Evolutionary conservation across 441 rosid genomes (phyloP).

Genomic region (Bocquillonia castaneifolia): DNA sequence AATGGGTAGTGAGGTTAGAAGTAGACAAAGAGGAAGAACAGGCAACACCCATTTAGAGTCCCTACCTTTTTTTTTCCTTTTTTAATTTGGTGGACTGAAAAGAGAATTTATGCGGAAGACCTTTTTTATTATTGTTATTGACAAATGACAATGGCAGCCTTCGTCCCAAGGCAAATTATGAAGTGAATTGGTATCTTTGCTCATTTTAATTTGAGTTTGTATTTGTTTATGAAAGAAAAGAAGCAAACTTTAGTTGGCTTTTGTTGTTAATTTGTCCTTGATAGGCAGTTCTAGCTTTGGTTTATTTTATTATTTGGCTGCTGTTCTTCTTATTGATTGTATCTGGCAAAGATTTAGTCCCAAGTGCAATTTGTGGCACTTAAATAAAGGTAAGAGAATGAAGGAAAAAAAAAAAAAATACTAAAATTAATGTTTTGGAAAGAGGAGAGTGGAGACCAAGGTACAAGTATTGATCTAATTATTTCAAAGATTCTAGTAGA

Average conservation of each 20-base stretch:
- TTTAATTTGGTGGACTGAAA: background rate
- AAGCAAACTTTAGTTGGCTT: background rate
- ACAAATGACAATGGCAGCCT: background rate
- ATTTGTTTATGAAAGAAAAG: background rate
- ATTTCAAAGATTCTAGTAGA: too few species aligned
- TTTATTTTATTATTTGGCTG: background rate
- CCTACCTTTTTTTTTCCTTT: too few species aligned
- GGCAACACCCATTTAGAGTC: slow-evolving; percentile 52
- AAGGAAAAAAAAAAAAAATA: too few species aligned
- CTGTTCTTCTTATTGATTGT: background rate
- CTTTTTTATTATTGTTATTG: background rate
- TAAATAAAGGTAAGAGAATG: too few species aligned
- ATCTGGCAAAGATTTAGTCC: background rate
- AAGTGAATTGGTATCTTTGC: background rate
- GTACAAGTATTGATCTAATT: too few species aligned
- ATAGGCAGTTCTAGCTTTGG: background rate
- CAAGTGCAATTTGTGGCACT: background rate
- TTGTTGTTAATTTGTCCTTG: background rate
- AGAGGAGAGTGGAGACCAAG: too few species aligned
- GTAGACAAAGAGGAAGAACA: slow-evolving; percentile 35
- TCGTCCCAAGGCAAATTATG: background rate
- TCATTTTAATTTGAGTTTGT: background rate
- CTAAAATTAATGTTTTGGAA: too few species aligned
- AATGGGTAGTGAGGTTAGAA: slow-evolving; percentile 7
- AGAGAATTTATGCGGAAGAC: background rate